Evolutionary conservation across 345 rosid species (phyloP), one percentile per base, ranked within the genome.

Genomic region (Chamaenerion angustifolium): DNA sequence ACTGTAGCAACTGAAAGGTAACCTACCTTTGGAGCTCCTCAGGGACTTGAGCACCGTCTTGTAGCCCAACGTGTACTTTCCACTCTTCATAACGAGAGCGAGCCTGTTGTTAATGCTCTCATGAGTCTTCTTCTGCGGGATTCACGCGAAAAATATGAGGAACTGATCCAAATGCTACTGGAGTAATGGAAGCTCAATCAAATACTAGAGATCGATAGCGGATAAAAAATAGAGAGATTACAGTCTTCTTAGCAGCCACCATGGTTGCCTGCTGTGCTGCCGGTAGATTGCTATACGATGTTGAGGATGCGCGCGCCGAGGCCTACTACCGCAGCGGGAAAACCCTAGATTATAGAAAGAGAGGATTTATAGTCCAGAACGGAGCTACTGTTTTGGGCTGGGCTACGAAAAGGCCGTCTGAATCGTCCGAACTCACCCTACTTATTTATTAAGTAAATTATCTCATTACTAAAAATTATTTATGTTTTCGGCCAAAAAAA

Each of bases 71-170:
- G 82, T 80, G 81, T 59, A 80, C 64, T 73, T 80, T 1, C 93
- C 93, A 62, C 93, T 83, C 76, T 83, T 83, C 88, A 83, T 78
- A 19, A 78, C 94, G 9, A 83, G 77, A 47, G 88, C 88, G 59
- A 83, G 59, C 65, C 94, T 83, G 56, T 68, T 83, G 76, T 21
- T 21, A 21, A 83, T 80, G 42, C 85, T 77, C 65, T 83, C 94
- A 52, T 83, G 94, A n/a, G 88, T 77, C 85, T 83, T 83, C 79
- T 83, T 83, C 93, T 83, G 80, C 42, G 42, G 18, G 43, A 35
- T 25, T 49, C 15, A 12, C 13, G 16, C 16, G 40, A 23, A 48
- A 23, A 21, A 8, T 9, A 18, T n/a, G 5, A 50, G 6, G 41
- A 50, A 31, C 6, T 27, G 11, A 31, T n/a, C 4, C 40, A 40